Conservation (phyloP, 1,284 basidiomycete species). For the Wallemia hederae region DNA sequence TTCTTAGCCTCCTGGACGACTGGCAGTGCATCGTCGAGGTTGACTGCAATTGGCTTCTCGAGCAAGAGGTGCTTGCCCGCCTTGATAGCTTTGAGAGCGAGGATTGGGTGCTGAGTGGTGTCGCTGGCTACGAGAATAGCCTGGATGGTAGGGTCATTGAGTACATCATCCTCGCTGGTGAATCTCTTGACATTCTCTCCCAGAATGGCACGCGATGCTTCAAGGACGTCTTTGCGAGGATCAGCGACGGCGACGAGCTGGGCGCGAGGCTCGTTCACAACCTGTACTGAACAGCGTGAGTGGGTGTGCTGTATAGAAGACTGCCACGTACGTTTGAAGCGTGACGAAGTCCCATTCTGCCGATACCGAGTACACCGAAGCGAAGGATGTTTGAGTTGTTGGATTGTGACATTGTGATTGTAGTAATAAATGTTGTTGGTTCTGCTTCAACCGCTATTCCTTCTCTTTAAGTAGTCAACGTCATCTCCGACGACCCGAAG, state of each 20-base stretch:
- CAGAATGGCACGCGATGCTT: slow-evolving; percentile 5
- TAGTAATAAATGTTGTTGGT: no score
- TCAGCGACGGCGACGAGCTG: slow-evolving; percentile 9
- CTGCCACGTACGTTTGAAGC: neutral
- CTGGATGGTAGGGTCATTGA: slow-evolving; percentile 5
- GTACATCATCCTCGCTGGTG: slow-evolving; percentile 2
- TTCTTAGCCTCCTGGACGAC: slow-evolving; percentile 9
- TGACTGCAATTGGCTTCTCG: slow-evolving; percentile 14
- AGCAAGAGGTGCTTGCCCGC: slow-evolving; percentile 11
- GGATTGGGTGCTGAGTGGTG: slow-evolving; percentile 8
- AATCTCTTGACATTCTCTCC: slow-evolving; percentile 3
- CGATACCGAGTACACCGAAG: slow-evolving; percentile 9
- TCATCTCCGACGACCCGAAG: no score
- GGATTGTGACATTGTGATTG: no score
- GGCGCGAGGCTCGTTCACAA: slow-evolving; percentile 6
- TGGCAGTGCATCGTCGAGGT: slow-evolving; percentile 7
- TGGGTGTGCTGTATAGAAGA: neutral
- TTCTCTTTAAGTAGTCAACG: no score
- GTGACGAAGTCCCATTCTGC: slow-evolving; percentile 8
- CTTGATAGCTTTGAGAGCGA: slow-evolving; percentile 7
- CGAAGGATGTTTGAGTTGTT: slow-evolving; percentile 1
- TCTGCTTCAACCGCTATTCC: no score
- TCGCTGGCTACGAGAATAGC: slow-evolving; percentile 10
- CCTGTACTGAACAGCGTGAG: neutral
- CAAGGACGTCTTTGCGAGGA: neutral